Base-by-base conservation (phyloP, 768 basidiomycete species). In the Serendipita sp. region DNA sequence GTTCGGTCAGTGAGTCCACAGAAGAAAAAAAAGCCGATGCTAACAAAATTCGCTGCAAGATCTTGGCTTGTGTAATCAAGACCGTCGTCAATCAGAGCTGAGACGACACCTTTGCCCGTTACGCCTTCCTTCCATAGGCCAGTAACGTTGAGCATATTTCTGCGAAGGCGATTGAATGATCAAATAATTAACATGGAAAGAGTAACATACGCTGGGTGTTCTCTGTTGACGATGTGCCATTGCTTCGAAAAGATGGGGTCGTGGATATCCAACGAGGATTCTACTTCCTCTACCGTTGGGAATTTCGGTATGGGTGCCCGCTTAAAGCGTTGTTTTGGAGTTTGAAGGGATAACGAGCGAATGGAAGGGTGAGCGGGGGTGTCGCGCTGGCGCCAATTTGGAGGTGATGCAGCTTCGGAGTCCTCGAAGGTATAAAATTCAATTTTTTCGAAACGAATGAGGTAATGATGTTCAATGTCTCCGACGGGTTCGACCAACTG, bases 81-180 rank as follows among this genome's bases (percentile, higher is more conserved):
- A 3, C 78, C 78, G 66, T 79, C 78, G 68, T 79, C 78, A 31
- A 79, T 75, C 60, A 79, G 75, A 20, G 75, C 77, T 7, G 77
- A 75, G 38, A 73, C 72, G 7, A 79, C 73, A 4, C 76, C 77
- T 45, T 70, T 67, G 3, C 78, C 78, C 0, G 73, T 74, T 48
- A 78, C 66, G 0, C 77, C 78, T 53, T 70, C 68, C 7, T 71
- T 65, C 78, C 78, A 79, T 0, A 77, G 66, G 2, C 74, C 73
- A 22, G 77, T 76, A 16, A 78, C 76, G 63, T 79, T 79, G 65
- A 79, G 13, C 50, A 60, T 65, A 56, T 70, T 67, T 74, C 53
- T 58, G 31, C 53, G 11, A 9, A n/a, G 73, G 71, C 9, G 45
- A n/a, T 20, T 48, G n/a, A 20, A 20, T 11, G 45, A 20, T 9